Percentiles rank a stretch among this genome's conserved stretches.
Conservation (phyloP, 345 rosid genomes). For the Populus tremula region DNA sequence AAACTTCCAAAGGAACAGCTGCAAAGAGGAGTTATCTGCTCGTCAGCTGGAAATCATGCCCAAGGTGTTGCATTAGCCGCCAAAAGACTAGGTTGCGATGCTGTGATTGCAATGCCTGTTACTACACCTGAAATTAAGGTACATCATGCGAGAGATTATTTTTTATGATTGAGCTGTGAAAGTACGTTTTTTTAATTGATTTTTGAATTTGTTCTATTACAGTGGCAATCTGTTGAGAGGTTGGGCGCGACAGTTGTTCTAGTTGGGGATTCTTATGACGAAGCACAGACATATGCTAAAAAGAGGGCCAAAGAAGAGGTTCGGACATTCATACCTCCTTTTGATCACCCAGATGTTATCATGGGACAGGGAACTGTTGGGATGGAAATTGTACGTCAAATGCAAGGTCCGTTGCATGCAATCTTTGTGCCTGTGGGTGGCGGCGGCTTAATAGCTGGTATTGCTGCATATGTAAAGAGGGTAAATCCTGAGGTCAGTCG, state of each 20-base stretch:
- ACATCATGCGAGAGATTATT: not conserved
- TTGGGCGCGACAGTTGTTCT: conserved; percentile 86
- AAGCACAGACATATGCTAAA: conserved; percentile 85
- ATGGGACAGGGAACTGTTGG: conserved; percentile 96
- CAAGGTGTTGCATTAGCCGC: conserved; percentile 98
- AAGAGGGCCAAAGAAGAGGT: conserved; percentile 61
- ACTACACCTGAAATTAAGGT: conserved; percentile 98
- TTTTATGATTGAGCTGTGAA: not conserved
- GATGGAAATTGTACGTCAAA: conserved; percentile 88
- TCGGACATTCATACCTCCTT: conserved; percentile 82
- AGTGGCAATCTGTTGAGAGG: conserved; percentile 87
- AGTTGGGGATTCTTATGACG: conserved; percentile 88
- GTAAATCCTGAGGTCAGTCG: conserved; percentile 71
- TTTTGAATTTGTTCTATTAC: conserved; percentile 16
- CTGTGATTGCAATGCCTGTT: conserved; percentile 83
- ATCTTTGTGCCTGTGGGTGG: conserved; percentile 98
- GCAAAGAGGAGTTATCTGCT: conserved; percentile 81
- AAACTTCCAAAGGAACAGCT: conserved; percentile 63
- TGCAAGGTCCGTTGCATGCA: conserved; percentile 70
- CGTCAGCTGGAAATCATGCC: conserved; percentile 99
- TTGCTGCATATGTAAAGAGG: conserved; percentile 92
- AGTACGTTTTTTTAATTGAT: conserved; percentile 4
- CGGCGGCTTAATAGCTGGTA: conserved; percentile 95
- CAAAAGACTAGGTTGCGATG: conserved; percentile 59
- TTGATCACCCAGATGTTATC: conserved; percentile 95